Percentiles rank a stretch among this genome's conserved stretches.
These are phyloP conservation scores for Trichoderma hamatum DNA, from an alignment of 2,329 filamentous ascomycete species.

Conservation along the genomic window DNA sequence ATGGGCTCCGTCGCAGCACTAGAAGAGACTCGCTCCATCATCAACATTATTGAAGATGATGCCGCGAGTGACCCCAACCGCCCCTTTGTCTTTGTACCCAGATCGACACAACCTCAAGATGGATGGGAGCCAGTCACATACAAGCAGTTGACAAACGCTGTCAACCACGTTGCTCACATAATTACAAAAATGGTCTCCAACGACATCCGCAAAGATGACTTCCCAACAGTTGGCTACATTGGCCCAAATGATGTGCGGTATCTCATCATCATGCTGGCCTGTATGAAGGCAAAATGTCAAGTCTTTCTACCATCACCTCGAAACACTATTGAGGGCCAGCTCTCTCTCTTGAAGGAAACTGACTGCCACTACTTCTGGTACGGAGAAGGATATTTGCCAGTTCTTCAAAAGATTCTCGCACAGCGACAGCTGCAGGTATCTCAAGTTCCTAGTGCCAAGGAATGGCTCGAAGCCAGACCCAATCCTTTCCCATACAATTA, in stretches of 20 bases:
- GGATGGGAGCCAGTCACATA: slow-evolving; percentile 46
- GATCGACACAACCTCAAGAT: slow-evolving; percentile 41
- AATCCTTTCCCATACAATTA: slow-evolving; percentile 45
- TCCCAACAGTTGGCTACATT: slow-evolving; percentile 45
- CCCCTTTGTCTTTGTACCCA: slow-evolving; percentile 42
- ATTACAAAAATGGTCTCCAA: not conserved
- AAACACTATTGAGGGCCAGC: slow-evolving; percentile 47
- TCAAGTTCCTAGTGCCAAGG: slow-evolving; percentile 38
- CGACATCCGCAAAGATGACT: not conserved
- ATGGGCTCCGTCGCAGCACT: not conserved
- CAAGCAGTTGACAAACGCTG: slow-evolving; percentile 39
- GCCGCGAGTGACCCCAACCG: slow-evolving; percentile 40
- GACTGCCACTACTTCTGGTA: slow-evolving; percentile 46
- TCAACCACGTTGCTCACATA: slow-evolving; percentile 40
- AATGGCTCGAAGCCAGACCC: slow-evolving; percentile 42
- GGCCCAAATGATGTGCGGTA: slow-evolving; percentile 48
- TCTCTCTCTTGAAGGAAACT: slow-evolving; percentile 49
- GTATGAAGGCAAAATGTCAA: slow-evolving; percentile 44
- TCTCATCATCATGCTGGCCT: slow-evolving; percentile 40
- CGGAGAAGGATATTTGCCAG: slow-evolving; percentile 21
- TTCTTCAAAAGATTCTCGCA: slow-evolving; percentile 24
- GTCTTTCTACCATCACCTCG: slow-evolving; percentile 49
- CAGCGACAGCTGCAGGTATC: slow-evolving; percentile 41
- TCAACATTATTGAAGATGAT: slow-evolving; percentile 45
- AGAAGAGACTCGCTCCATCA: slow-evolving; percentile 39